A percentile compares a stretch with the other conserved stretches of the same genome.
Evolutionary conservation across 352 stramenopile genomes (phyloP).

Genomic region (Pythium oligandrum): DNA sequence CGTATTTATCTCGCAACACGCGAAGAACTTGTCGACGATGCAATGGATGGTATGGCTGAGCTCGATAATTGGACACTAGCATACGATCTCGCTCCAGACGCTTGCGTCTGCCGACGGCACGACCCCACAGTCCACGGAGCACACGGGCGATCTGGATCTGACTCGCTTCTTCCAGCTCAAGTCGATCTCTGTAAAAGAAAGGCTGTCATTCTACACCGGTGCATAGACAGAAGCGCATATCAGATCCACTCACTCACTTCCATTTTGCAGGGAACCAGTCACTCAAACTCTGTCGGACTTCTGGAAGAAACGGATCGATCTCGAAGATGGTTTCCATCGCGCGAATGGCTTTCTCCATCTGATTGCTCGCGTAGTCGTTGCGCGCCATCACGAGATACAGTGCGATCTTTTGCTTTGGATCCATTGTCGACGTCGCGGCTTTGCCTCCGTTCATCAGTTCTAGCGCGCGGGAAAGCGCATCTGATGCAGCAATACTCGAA

Average conservation of each 20-base stretch:
- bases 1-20: constrained; percentile 35
- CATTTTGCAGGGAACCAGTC: constrained; percentile 72
- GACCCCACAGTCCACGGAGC: constrained; percentile 53
- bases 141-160: constrained; percentile 65
- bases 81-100: constrained; percentile 17
- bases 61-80: constrained; percentile 25
- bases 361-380: constrained; percentile 72
- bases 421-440: constrained; percentile 6
- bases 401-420: constrained; percentile 19
- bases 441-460: constrained; percentile 31
- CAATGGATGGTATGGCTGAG: constrained; percentile 34
- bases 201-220: no score
- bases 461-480: constrained; percentile 45
- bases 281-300: constrained; percentile 41
- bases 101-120: constrained; percentile 16
- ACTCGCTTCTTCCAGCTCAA: constrained; percentile 62
- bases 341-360: constrained; percentile 72
- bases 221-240: no score
- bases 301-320: constrained; percentile 46
- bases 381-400: constrained; percentile 51
- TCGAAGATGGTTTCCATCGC: constrained; percentile 65
- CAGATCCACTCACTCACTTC: constrained; percentile 32
- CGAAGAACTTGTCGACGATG: constrained; percentile 33
- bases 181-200: constrained; percentile 28
- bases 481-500: constrained; percentile 42